Base-by-base conservation (phyloP, 257 asterid species). In the Lithospermum erythrorhizon region DNA sequence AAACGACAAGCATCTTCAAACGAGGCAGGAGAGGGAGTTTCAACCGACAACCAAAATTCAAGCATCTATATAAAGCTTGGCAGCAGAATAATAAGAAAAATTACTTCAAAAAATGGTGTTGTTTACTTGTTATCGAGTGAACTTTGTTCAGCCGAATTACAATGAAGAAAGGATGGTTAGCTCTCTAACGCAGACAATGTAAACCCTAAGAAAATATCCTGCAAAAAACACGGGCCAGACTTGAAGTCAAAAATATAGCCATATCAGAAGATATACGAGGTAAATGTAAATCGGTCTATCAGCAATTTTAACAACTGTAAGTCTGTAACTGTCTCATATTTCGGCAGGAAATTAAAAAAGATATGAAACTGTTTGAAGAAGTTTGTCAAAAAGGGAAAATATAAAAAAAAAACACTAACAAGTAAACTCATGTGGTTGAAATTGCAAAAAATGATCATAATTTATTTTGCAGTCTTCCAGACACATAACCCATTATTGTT, bases 21-120 rank as follows among this genome's bases (percentile, higher is more conserved):
- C 69, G 67, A 27, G 59, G 76, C 53, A 15, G 70, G 57, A 49
- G 18, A 22, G 9, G 81, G 71, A 66, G 82, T 69, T 73, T 68
- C 75, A 64, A 79, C 76, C 84, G 86, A 58, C 65, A 68, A 23
- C 80, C 89, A 82, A 70, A 24, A 81, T 37, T 25, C 80, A 62
- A 51, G 83, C 86, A 83, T 82, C 16, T 64, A 41, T 64, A 41
- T 41, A 41, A 41, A 14, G 15, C 16, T 14, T 11, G 49, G 49
- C 49, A 11, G 49, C 49, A 11, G 17, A 41, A 41, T 41, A 41
- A 41, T 41, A 0, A 11, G 49, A 41, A 41, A 41, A 14, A 11
- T 41, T 11, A 41, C 49, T 41, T 37, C 48, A 37, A 37, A 8
- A 37, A 37, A 37, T 37, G 48, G 48, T 37, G 48, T 9, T 37